Base-by-base conservation (phyloP, 768 basidiomycete genomes). In the Roridomyces roridus region DNA sequence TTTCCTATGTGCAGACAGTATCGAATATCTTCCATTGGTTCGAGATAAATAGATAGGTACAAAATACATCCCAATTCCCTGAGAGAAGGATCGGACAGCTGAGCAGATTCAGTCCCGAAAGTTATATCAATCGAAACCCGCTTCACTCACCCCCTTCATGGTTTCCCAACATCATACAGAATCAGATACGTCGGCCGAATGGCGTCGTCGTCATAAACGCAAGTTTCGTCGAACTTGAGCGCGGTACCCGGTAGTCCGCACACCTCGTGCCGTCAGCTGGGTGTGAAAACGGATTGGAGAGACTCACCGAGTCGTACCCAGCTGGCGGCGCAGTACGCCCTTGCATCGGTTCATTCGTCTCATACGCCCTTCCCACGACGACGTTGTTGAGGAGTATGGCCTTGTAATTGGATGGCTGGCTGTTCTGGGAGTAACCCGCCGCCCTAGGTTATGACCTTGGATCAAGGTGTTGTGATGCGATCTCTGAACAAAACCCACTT, bases 221-320 rank as follows among this genome's bases (percentile, higher is more conserved):
- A 46, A 17, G 29, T 34, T 21, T 46, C 46, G n/a, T 46, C 46
- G 18, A 20, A 46, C 46, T 46, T 46, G 31, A 46, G 46, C 18
- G 46, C 18, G 21, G 18, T 46, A 20, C 34, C 34, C 17, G 34
- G 34, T 17, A 35, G 17, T 9, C 34, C 34, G 34, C 34, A 35
- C 10, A 35, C 34, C 34, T 35, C 34, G 34, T 35, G n/a, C n/a
- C n/a, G n/a, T 17, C 34, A 35, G 34, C 34, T 10, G 34, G 34
- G 17, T n/a, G n/a, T n/a, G 34, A 17, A 35, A 9, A 35, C 34
- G 34, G 34, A 35, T 17, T 9, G 10, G 17, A 35, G 17, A 10
- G 34, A 35, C 34, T 35, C 10, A 35, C 34, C 9, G 34, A 35
- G 17, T 35, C 17, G 34, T 10, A 35, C 10, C 34, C 34, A 9